These are phyloP conservation scores for Malus sieversii DNA, from an alignment of 306 rosid genomes.

Conservation along the genomic window DNA sequence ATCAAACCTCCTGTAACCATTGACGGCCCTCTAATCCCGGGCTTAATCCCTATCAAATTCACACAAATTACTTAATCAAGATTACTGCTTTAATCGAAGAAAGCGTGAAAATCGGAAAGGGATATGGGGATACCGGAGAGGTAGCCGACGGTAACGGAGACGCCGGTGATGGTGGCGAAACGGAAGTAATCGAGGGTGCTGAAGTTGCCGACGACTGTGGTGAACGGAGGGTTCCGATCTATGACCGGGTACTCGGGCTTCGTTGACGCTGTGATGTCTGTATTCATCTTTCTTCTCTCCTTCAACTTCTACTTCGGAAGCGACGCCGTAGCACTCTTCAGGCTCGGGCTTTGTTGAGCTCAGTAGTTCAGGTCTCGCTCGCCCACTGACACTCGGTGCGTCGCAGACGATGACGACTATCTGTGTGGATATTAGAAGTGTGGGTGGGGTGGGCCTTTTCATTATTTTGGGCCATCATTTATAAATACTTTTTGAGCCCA, in stretches of 20 bases:
- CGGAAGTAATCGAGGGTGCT: conserved; percentile 79
- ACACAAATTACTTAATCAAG: not conserved
- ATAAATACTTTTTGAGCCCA: too few relatives aligned
- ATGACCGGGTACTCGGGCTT: conserved; percentile 81
- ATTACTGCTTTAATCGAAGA: not conserved
- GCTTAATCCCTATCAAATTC: conserved; percentile 64
- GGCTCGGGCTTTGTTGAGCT: not conserved
- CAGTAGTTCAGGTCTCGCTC: not conserved
- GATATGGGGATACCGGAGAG: conserved; percentile 48
- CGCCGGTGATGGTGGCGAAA: conserved; percentile 76
- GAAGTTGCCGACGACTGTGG: conserved; percentile 80
- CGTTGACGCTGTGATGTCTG: conserved; percentile 80
- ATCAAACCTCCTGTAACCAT: conserved; percentile 95
- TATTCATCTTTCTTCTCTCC: conserved; percentile 52
- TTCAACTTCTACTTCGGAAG: not conserved
- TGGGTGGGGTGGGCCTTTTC: not conserved
- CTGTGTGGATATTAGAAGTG: too few relatives aligned
- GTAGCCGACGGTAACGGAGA: conserved; percentile 92
- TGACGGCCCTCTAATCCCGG: conserved; percentile 88
- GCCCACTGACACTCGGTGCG: not conserved
- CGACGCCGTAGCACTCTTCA: not conserved
- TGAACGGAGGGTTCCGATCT: conserved; percentile 94
- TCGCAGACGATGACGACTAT: not conserved
- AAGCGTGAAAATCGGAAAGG: not conserved
- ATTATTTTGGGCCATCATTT: not conserved